These are phyloP conservation scores for Pogostemon cablin DNA, from an alignment of 257 asterid genomes.

Conservation along the genomic window DNA sequence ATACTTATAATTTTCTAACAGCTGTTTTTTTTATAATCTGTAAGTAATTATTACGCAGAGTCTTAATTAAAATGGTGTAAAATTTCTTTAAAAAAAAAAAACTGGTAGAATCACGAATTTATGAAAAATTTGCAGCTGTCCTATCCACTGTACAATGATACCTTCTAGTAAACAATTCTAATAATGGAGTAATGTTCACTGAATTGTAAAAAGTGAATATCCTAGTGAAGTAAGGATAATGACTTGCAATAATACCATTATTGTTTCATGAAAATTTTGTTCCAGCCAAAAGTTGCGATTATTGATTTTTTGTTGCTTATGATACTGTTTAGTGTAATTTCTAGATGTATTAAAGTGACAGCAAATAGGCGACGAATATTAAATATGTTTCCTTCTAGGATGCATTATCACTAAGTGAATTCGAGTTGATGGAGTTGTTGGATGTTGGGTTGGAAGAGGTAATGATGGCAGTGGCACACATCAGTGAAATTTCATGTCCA, in stretches of 20 bases:
- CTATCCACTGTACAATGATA: neutral
- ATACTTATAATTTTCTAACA: neutral
- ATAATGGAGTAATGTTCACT: neutral
- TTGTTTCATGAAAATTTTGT: conserved; percentile 5
- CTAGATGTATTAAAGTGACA: neutral
- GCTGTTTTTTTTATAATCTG: neutral
- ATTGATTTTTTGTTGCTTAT: neutral
- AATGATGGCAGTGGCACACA: conserved; percentile 53
- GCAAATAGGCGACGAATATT: neutral
- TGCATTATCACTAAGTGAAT: conserved; percentile 70
- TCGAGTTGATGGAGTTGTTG: conserved; percentile 85
- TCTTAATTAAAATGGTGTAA: neutral
- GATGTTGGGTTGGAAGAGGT: conserved; percentile 80
- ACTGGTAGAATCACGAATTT: neutral
- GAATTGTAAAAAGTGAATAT: conserved; percentile 4
- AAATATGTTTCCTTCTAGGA: conserved; percentile 51
- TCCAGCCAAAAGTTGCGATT: neutral
- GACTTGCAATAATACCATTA: neutral
- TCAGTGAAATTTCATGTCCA: conserved; percentile 79
- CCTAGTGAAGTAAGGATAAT: neutral
- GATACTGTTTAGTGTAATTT: neutral
- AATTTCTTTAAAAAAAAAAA: neutral
- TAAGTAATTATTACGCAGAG: neutral
- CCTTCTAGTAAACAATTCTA: neutral
- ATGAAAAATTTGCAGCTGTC: neutral